phyloP scores from a whole-genome alignment of 805 yeast species.

The Sungouiella thailandica region DNA sequence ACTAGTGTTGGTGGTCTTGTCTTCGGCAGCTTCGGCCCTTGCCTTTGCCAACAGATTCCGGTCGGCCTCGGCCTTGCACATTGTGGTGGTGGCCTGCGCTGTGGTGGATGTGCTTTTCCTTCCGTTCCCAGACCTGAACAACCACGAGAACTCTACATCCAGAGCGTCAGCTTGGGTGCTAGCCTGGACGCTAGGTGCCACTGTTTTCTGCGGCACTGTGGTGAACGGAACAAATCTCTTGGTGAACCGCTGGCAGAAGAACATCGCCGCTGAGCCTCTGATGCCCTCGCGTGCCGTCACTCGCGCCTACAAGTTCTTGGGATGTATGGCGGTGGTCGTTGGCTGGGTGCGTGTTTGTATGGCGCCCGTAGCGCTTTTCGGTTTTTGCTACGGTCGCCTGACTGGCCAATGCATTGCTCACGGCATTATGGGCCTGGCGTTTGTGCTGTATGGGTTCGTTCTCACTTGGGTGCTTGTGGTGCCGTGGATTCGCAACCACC shows the following conservation, averaged over 20 bases:
- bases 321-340: conserved; percentile 44
- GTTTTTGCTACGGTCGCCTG: conserved; percentile 78
- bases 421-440: conserved; percentile 93
- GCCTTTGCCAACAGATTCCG: conserved; percentile 50
- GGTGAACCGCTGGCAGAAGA: conserved; percentile 20
- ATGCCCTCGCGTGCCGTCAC: conserved; percentile 8
- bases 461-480: conserved; percentile 60
- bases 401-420: conserved; percentile 97
- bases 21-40: conserved; percentile 51
- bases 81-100: conserved; percentile 34
- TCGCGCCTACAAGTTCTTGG: conserved; percentile 36
- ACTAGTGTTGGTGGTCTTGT: conserved; percentile 43
- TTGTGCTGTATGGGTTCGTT: conserved; percentile 73
- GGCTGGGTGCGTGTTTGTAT: conserved; percentile 80
- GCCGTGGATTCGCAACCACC: conserved; percentile 65
- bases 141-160: conserved; percentile 64
- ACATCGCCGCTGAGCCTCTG: conserved; percentile 1
- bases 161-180: conserved; percentile 67
- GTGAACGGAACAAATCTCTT: conserved; percentile 48
- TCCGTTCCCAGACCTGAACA: conserved; percentile 58
- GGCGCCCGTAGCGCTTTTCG: conserved; percentile 80
- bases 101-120: conserved; percentile 52
- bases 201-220: conserved; percentile 51
- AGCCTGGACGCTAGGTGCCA: conserved; percentile 39
- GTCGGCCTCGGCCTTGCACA: conserved; percentile 12